A percentile compares a stretch with the other conserved stretches of the same genome.
These are phyloP conservation scores for Amanita phalloides DNA, from an alignment of 768 basidiomycete genomes.

Conservation along the genomic window DNA sequence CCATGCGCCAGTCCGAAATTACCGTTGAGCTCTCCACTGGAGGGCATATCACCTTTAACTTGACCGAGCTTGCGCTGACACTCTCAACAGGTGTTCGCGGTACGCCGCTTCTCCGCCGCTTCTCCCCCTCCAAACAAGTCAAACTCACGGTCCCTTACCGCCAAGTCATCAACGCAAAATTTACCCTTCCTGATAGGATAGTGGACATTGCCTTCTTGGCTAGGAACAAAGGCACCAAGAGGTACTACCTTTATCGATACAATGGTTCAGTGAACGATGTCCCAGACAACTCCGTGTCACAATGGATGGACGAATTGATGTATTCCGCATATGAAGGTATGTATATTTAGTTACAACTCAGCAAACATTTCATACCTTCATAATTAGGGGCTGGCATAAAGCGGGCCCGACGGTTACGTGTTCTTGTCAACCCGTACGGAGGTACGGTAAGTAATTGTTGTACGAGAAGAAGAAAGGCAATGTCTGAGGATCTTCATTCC, in stretches of 20 bases:
- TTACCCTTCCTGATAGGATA: slow-evolving; percentile 18
- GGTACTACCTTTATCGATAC: slow-evolving; percentile 28
- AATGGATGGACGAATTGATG: slow-evolving; percentile 50
- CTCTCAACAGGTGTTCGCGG: slow-evolving; percentile 10
- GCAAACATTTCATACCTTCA: background rate
- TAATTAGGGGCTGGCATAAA: slow-evolving; percentile 33
- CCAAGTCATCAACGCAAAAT: slow-evolving; percentile 45
- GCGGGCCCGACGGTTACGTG: slow-evolving; percentile 44
- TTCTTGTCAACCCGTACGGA: slow-evolving; percentile 73
- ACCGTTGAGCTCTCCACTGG: slow-evolving; percentile 8
- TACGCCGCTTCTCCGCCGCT: background rate
- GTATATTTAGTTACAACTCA: slow-evolving; percentile 6
- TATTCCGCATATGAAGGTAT: slow-evolving; percentile 53
- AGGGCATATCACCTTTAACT: slow-evolving; percentile 8
- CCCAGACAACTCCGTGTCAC: slow-evolving; percentile 21
- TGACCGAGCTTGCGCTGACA: slow-evolving; percentile 8
- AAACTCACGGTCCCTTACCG: slow-evolving; percentile 18
- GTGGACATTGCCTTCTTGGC: slow-evolving; percentile 44
- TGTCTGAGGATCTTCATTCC: background rate
- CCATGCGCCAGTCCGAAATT: slow-evolving; percentile 6
- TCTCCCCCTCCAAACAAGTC: background rate
- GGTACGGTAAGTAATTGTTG: slow-evolving; percentile 48
- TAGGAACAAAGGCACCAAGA: slow-evolving; percentile 28
- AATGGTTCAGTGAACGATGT: slow-evolving; percentile 29
- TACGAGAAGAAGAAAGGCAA: slow-evolving; percentile 3